phyloP scores from a whole-genome alignment of 805 yeast genomes.

The Candida rishiriensis region DNA sequence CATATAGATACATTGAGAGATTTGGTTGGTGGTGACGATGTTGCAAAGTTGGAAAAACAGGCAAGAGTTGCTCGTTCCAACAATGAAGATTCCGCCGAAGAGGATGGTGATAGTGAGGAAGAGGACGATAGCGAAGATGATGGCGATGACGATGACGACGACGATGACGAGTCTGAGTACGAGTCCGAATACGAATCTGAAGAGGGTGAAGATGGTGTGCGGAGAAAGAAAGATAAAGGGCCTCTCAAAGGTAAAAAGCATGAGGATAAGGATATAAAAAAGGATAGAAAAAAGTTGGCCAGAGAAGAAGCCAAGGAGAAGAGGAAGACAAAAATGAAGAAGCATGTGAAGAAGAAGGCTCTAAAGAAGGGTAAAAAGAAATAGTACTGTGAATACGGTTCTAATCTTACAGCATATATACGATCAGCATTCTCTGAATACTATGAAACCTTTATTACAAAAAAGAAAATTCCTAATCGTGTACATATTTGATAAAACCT shows the following conservation, averaged over 20 bases:
- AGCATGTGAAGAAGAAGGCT: slow-evolving; percentile 73
- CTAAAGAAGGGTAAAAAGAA: slow-evolving; percentile 42
- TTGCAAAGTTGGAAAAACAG: slow-evolving; percentile 30
- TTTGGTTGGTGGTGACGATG: slow-evolving; percentile 41
- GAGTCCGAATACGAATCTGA: slow-evolving; percentile 10
- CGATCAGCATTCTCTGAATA: no score
- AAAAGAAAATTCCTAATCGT: no score
- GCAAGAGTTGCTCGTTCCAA: slow-evolving; percentile 1
- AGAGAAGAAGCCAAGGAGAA: slow-evolving; percentile 76
- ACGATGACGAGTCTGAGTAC: slow-evolving; percentile 26
- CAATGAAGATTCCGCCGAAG: slow-evolving; percentile 15
- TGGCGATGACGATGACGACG: slow-evolving; percentile 11
- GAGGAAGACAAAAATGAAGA: slow-evolving; percentile 77
- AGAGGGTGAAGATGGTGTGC: slow-evolving; percentile 16
- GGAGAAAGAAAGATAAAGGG: slow-evolving; percentile 27
- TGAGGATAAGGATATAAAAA: slow-evolving; percentile 76
- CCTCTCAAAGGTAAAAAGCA: slow-evolving; percentile 65
- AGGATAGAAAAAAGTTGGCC: slow-evolving; percentile 67
- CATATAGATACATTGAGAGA: slow-evolving; percentile 73
- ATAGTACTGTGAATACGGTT: neutral
- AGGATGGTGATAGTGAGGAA: slow-evolving; percentile 25
- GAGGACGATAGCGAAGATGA: slow-evolving; percentile 30
- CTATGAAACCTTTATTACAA: no score
- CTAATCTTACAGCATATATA: no score
- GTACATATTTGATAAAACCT: no score